Conservation (phyloP, 2,329 filamentous ascomycete species). For the Rhynchosporium graminicola region DNA sequence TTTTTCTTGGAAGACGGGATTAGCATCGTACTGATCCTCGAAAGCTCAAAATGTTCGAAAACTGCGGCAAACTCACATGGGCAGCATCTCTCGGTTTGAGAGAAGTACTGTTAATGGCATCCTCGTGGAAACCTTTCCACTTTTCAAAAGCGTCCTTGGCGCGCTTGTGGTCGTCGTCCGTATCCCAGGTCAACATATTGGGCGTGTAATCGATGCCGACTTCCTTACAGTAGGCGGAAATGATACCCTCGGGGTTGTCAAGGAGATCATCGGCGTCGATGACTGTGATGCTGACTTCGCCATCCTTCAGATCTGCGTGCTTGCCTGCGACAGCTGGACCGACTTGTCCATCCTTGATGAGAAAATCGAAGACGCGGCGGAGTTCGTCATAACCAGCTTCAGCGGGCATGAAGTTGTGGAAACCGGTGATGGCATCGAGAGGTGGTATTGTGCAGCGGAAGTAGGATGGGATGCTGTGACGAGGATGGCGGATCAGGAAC, state of each 20-base stretch:
- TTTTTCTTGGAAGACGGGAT: slow-evolving; percentile 44
- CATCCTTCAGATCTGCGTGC: slow-evolving; percentile 32
- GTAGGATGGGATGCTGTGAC: slow-evolving; percentile 87
- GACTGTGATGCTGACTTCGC: slow-evolving; percentile 70
- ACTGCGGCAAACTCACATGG: slow-evolving; percentile 49
- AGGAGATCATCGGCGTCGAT: slow-evolving; percentile 94
- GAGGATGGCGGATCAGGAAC: slow-evolving; percentile 96
- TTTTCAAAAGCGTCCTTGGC: slow-evolving; percentile 85
- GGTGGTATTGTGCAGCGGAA: slow-evolving; percentile 93
- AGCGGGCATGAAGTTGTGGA: slow-evolving; percentile 79
- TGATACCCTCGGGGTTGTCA: slow-evolving; percentile 74
- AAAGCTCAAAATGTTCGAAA: not conserved
- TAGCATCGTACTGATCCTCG: slow-evolving; percentile 18
- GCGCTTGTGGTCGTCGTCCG: slow-evolving; percentile 66
- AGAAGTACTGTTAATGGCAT: slow-evolving; percentile 80
- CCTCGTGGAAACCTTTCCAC: slow-evolving; percentile 96
- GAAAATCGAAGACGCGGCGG: slow-evolving; percentile 82
- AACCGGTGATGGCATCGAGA: slow-evolving; percentile 78
- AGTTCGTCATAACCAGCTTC: slow-evolving; percentile 93
- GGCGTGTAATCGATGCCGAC: slow-evolving; percentile 75
- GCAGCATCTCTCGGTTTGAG: slow-evolving; percentile 70
- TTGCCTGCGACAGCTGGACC: slow-evolving; percentile 64
- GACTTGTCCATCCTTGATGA: slow-evolving; percentile 68
- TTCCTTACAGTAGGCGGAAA: slow-evolving; percentile 78
- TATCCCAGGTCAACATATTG: slow-evolving; percentile 83